Conservation (phyloP, 2,329 filamentous ascomycete genomes). For the Hyphodiscus sp. region DNA sequence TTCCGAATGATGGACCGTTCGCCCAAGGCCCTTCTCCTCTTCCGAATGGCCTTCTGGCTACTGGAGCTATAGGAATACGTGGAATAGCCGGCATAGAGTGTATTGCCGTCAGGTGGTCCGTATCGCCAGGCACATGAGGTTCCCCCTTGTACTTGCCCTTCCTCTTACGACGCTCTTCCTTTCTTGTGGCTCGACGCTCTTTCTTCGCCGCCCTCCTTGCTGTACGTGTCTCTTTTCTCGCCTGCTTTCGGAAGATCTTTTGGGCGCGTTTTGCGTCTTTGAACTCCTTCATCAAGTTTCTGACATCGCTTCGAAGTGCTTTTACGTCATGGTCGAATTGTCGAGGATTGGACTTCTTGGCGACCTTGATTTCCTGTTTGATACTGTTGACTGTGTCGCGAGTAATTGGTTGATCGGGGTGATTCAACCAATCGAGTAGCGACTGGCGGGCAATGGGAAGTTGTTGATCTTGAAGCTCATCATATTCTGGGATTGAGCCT, state of each 20-base stretch:
- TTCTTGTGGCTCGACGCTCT: slow-evolving; percentile 15
- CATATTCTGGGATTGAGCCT: slow-evolving; percentile 48
- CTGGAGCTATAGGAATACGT: neutral
- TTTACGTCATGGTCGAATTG: slow-evolving; percentile 28
- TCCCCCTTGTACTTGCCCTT: slow-evolving; percentile 17
- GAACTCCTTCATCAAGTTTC: slow-evolving; percentile 38
- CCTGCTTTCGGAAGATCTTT: slow-evolving; percentile 18
- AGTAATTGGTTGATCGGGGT: slow-evolving; percentile 44
- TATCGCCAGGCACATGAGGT: neutral
- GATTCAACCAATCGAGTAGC: slow-evolving; percentile 43
- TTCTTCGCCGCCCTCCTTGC: slow-evolving; percentile 11
- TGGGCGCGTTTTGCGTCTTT: slow-evolving; percentile 20
- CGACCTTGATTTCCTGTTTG: slow-evolving; percentile 38
- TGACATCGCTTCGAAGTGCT: slow-evolving; percentile 39
- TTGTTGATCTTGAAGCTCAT: slow-evolving; percentile 43
- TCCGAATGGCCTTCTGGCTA: neutral
- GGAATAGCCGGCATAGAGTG: slow-evolving; percentile 2
- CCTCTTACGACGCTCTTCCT: slow-evolving; percentile 16
- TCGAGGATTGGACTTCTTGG: slow-evolving; percentile 21
- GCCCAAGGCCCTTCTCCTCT: too few relatives aligned
- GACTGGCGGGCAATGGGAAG: slow-evolving; percentile 40
- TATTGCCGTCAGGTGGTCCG: neutral
- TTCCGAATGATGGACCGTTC: slow-evolving; percentile 1
- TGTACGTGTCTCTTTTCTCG: slow-evolving; percentile 22
- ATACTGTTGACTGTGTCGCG: slow-evolving; percentile 38